phyloP scores from a whole-genome alignment of 179 eudicot genomes.

The Heliamphora pulchella region DNA sequence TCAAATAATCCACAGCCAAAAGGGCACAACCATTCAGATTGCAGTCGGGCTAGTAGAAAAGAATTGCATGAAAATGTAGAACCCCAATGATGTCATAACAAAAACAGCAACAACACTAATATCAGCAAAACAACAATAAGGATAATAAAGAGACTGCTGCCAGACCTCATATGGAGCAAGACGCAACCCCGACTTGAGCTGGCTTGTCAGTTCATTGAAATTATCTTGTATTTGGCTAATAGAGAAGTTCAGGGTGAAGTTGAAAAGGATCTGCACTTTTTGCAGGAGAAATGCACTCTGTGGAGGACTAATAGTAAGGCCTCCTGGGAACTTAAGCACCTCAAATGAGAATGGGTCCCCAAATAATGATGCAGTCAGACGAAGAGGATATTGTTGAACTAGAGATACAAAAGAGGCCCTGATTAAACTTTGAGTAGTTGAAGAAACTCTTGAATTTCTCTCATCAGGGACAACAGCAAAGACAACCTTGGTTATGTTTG shows the following conservation, averaged over 20 bases:
- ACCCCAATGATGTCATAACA: neutral
- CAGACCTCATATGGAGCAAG: slow-evolving; percentile 74
- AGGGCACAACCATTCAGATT: neutral
- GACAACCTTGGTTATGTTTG: slow-evolving; percentile 55
- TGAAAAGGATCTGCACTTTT: slow-evolving; percentile 66
- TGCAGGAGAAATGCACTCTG: slow-evolving; percentile 72
- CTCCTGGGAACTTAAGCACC: slow-evolving; percentile 76
- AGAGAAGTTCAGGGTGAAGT: slow-evolving; percentile 77
- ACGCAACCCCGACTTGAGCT: slow-evolving; percentile 65
- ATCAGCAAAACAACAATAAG: neutral
- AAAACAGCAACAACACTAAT: neutral
- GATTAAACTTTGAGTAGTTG: slow-evolving; percentile 55
- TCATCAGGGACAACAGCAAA: slow-evolving; percentile 60
- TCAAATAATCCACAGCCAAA: slow-evolving; percentile 1
- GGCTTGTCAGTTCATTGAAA: slow-evolving; percentile 52
- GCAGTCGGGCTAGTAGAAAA: neutral
- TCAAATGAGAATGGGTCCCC: slow-evolving; percentile 65
- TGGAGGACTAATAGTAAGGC: slow-evolving; percentile 68
- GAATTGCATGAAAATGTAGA: neutral
- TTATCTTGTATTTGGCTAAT: slow-evolving; percentile 59
- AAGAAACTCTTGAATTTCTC: slow-evolving; percentile 34
- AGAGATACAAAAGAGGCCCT: slow-evolving; percentile 47
- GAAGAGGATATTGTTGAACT: slow-evolving; percentile 41
- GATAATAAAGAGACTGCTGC: neutral
- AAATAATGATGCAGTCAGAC: slow-evolving; percentile 45